phyloP scores from a whole-genome alignment of 2,329 filamentous ascomycete genomes.

The Arachnomyces sp. region DNA sequence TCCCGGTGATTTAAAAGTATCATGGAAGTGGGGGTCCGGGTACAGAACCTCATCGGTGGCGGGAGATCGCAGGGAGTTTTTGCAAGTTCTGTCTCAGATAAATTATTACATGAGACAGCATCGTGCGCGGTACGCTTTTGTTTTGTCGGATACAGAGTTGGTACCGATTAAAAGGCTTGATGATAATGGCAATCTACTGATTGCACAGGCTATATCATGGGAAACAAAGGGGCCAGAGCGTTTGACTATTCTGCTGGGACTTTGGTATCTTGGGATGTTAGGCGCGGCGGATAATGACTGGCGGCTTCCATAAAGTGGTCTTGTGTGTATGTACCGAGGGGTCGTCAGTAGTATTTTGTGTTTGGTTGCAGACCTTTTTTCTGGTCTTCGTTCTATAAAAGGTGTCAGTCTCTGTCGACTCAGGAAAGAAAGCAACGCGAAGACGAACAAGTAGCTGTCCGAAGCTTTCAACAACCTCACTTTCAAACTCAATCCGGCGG shows the following conservation, averaged over 20 bases:
- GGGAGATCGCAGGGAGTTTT: constrained; percentile 3
- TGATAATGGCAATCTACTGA: constrained; percentile 7
- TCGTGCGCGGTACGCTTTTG: constrained; percentile 8
- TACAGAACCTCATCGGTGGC: neutral
- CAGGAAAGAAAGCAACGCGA: neutral
- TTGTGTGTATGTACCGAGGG: too few species aligned
- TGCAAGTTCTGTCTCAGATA: constrained; percentile 1
- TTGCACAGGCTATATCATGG: constrained; percentile 4
- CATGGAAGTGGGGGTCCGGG: constrained; percentile 10
- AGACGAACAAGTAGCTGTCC: constrained; percentile 1
- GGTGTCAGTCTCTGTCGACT: too few species aligned
- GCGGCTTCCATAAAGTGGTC: too few species aligned
- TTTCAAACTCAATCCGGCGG: constrained; percentile 5
- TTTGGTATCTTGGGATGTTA: constrained; percentile 11
- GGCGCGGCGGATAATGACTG: too few species aligned
- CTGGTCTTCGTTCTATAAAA: too few species aligned
- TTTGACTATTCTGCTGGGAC: constrained; percentile 9
- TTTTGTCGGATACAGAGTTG: too few species aligned
- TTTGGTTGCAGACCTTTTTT: too few species aligned
- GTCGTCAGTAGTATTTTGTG: too few species aligned
- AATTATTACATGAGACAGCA: constrained; percentile 11
- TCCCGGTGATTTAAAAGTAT: constrained; percentile 8
- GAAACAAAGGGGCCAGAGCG: constrained; percentile 5
- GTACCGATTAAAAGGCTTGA: too few species aligned
- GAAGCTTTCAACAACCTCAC: constrained; percentile 6